Base-by-base conservation (phyloP, 768 basidiomycete genomes). In the Auricularia sp. region DNA sequence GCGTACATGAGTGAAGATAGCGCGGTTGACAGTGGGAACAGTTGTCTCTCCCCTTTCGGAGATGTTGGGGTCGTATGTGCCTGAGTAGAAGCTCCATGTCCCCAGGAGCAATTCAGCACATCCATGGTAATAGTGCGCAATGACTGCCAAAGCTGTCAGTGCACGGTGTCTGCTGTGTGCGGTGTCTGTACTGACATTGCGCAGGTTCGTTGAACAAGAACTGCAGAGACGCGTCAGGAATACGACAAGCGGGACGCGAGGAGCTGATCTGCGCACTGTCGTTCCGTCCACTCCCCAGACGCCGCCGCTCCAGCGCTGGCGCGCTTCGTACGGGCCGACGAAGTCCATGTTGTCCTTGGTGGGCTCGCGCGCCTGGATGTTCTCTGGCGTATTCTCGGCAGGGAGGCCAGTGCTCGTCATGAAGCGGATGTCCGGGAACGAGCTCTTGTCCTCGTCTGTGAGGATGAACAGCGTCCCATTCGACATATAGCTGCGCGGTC, bases 111-210 rank as follows among this genome's bases (percentile, higher is more conserved):
- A 83, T 71, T 94, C 92, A 0, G 88, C 92, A 37, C 88, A 88
- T 66, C 91, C 87, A 75, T 94, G 92, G 74, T 93, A 94, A 73
- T 92, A 94, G 72, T 94, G 92, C 58, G 80, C 77, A n/a, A 93
- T 80, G 80, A 94, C 76, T 78, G 42, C n/a, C 8, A n/a, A 67
- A 47, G 37, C 37, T 68, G 44, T 68, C 63, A 24, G 35, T 45
- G 36, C 14, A 39, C 35, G 21, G 42, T 34, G 4, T 29, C 39
- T 29, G 29, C 29, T 29, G 29, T 29, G 29, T 29, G 54, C 54
- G 16, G 13, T 5, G 42, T 24, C n/a, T 54, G 66, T 35, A 68
- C 75, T 35, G 61, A 76, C 77, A 89, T 70, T 91, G 89, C 1
- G 73, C 65, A 0, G 90, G 88, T 66, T 90, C 90, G 71, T 89